These are phyloP conservation scores for Flaveria brownii DNA, from an alignment of 129 eudicot species.

Conservation along the genomic window DNA sequence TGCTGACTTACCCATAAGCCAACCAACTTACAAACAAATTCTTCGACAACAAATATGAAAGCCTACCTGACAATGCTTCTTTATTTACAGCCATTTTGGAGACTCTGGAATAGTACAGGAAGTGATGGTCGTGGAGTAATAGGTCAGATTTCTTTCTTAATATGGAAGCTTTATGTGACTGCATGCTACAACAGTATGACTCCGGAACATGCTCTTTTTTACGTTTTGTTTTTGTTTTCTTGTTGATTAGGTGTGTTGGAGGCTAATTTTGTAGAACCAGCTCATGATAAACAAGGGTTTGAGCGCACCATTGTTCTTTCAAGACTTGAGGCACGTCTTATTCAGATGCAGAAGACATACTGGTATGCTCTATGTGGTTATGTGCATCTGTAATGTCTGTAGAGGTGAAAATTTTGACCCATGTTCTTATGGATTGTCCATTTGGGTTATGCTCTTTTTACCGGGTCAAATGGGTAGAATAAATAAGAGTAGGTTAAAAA, in stretches of 20 bases:
- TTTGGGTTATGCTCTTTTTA: not conserved
- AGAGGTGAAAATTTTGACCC: conserved; percentile 14
- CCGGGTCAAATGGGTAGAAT: not conserved
- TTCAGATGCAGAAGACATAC: conserved; percentile 80
- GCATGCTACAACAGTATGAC: conserved; percentile 8
- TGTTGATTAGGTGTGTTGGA: conserved; percentile 70
- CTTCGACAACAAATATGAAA: not conserved
- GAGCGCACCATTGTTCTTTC: conserved; percentile 95
- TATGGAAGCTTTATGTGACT: conserved; percentile 14
- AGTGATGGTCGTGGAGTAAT: conserved; percentile 99
- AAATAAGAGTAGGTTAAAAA: not conserved
- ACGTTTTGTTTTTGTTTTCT: not conserved
- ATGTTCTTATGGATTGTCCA: not conserved
- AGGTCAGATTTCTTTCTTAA: conserved; percentile 46
- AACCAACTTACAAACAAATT: not conserved
- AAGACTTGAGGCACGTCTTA: conserved; percentile 68
- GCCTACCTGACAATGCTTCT: not conserved
- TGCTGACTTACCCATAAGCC: not conserved
- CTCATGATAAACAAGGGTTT: conserved; percentile 99
- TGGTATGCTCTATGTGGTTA: conserved; percentile 50
- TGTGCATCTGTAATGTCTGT: conserved; percentile 11
- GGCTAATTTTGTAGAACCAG: conserved; percentile 98
- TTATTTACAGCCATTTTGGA: conserved; percentile 91
- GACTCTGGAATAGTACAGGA: conserved; percentile 94
- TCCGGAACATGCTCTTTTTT: not conserved